Percentiles rank a stretch among this genome's conserved stretches.
phyloP scores from a whole-genome alignment of 805 yeast genomes.

The Wickerhamomyces pijperi region DNA sequence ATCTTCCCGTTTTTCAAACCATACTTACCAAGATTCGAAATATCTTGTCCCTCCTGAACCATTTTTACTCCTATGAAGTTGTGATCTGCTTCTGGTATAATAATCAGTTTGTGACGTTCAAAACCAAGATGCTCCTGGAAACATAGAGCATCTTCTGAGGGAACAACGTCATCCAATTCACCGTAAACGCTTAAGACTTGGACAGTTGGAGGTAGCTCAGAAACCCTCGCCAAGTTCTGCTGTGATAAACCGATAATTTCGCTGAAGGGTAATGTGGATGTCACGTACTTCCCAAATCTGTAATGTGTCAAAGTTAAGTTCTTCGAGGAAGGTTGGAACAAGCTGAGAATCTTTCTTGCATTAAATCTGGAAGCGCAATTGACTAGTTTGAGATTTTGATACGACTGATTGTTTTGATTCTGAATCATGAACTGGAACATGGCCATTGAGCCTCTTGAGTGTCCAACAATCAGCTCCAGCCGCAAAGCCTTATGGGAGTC shows the following conservation, averaged over 20 bases:
- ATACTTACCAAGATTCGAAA: too few relatives aligned
- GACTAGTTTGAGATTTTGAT: constrained; percentile 51
- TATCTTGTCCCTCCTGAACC: too few relatives aligned
- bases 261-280: constrained; percentile 29
- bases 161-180: constrained; percentile 51
- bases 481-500: constrained; percentile 19
- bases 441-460: constrained; percentile 72
- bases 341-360: constrained; percentile 10
- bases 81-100: constrained; percentile 70
- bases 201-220: constrained; percentile 31
- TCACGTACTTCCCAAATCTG: constrained; percentile 38
- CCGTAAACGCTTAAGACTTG: constrained; percentile 67
- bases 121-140: constrained; percentile 46
- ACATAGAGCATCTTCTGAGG: constrained; percentile 45
- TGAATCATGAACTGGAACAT: constrained; percentile 60
- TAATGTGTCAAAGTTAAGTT: constrained; percentile 33
- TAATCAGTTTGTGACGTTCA: constrained; percentile 40
- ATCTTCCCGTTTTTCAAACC: background rate
- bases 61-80: constrained; percentile 50
- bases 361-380: constrained; percentile 67
- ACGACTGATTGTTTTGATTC: constrained; percentile 28
- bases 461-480: constrained; percentile 55
- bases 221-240: constrained; percentile 33
- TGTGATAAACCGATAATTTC: constrained; percentile 43
- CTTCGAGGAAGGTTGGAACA: constrained; percentile 12